Conservation (phyloP, 2,329 filamentous ascomycete species). For the Xylaria hypoxylon region DNA sequence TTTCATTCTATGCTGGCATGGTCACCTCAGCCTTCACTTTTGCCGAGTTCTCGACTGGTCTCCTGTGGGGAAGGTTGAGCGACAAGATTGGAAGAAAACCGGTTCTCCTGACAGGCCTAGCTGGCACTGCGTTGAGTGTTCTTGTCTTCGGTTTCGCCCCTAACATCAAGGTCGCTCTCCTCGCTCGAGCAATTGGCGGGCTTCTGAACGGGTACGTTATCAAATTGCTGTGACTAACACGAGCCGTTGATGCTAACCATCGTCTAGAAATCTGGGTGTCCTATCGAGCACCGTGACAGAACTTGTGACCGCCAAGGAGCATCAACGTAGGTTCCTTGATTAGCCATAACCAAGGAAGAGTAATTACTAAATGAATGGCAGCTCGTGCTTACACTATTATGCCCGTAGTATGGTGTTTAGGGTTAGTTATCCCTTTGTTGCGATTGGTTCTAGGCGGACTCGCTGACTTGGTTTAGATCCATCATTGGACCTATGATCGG, state of each 20-base stretch:
- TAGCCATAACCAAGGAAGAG: neutral
- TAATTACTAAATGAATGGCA: conserved; percentile 54
- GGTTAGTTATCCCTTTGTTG: conserved; percentile 65
- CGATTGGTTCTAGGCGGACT: conserved; percentile 23
- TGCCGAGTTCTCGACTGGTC: conserved; percentile 91
- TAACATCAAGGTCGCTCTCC: conserved; percentile 82
- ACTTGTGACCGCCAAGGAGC: conserved; percentile 90
- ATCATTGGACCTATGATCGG: conserved; percentile 94
- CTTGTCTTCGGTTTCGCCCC: conserved; percentile 90
- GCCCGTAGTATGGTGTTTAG: conserved; percentile 98
- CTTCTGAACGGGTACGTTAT: conserved; percentile 83
- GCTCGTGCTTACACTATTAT: conserved; percentile 96
- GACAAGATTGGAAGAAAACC: conserved; percentile 94
- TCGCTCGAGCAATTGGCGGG: conserved; percentile 89
- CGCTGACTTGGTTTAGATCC: conserved; percentile 67
- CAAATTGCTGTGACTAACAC: conserved; percentile 35
- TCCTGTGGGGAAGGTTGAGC: conserved; percentile 93
- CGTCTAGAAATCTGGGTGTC: conserved; percentile 85
- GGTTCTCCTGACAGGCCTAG: conserved; percentile 87
- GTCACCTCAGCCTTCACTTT: conserved; percentile 97
- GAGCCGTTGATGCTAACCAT: conserved; percentile 46
- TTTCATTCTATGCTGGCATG: conserved; percentile 93
- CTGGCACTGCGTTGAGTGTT: conserved; percentile 93
- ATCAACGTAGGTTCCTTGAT: conserved; percentile 75
- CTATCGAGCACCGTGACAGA: conserved; percentile 96